These are phyloP conservation scores for Salisapilia sapeloensis DNA, from an alignment of 352 stramenopile species.

Conservation along the genomic window DNA sequence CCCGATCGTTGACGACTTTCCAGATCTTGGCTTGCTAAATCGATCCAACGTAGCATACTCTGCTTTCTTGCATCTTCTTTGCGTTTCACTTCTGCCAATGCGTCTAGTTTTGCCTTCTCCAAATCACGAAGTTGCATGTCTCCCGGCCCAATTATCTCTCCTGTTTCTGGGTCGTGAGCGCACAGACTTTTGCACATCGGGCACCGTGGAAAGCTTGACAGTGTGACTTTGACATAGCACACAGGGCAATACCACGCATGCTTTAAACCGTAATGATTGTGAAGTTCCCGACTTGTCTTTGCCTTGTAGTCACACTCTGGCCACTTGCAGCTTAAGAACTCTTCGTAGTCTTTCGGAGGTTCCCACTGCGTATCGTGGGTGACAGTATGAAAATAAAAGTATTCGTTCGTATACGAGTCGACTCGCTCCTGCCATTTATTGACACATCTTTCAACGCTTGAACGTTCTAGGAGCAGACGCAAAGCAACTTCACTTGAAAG, in stretches of 20 bases:
- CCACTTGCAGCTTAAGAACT: slow-evolving; percentile 53
- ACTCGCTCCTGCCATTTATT: slow-evolving; percentile 62
- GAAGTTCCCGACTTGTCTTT: slow-evolving; percentile 49
- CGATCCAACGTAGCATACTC: slow-evolving; percentile 42
- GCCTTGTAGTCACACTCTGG: slow-evolving; percentile 29
- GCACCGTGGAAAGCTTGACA: slow-evolving; percentile 43
- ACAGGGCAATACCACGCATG: slow-evolving; percentile 72
- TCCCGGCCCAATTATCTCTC: slow-evolving; percentile 36
- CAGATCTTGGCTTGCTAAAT: slow-evolving; percentile 18
- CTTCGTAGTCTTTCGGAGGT: slow-evolving; percentile 34
- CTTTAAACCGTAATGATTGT: slow-evolving; percentile 42
- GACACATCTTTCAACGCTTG: slow-evolving; percentile 35
- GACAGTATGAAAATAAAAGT: slow-evolving; percentile 74
- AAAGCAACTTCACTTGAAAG: slow-evolving; percentile 45
- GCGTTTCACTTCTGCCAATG: slow-evolving; percentile 21
- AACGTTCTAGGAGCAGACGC: slow-evolving; percentile 48
- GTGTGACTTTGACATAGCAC: slow-evolving; percentile 46
- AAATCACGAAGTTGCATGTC: slow-evolving; percentile 31
- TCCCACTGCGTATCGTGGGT: slow-evolving; percentile 68
- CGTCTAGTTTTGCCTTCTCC: slow-evolving; percentile 18
- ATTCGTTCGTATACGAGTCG: slow-evolving; percentile 69
- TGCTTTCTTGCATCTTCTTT: slow-evolving; percentile 41
- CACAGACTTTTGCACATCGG: slow-evolving; percentile 44
- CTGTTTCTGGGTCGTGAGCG: slow-evolving; percentile 28
- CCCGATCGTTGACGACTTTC: no score